Conservation (phyloP, 78 protist genomes). For the Tieghemostelium lacteum region DNA sequence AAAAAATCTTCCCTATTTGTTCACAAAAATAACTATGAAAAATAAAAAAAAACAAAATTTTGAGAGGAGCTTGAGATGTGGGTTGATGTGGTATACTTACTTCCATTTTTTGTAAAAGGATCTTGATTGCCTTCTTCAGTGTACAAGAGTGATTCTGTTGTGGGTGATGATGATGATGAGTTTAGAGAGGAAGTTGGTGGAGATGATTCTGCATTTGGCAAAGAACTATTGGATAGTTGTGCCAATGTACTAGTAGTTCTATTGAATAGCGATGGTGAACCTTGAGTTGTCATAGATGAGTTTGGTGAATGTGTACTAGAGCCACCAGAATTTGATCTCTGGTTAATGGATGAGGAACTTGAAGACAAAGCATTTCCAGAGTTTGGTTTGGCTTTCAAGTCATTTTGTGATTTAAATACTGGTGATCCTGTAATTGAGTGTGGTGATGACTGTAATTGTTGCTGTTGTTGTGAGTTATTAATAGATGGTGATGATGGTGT, state of each 20-base stretch:
- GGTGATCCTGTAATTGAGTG: too few species aligned
- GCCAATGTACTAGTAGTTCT: constrained; percentile 46
- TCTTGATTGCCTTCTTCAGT: constrained; percentile 8
- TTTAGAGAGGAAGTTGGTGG: constrained; percentile 68
- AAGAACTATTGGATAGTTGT: constrained; percentile 14
- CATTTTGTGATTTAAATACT: too few species aligned
- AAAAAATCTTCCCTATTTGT: neutral
- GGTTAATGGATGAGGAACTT: too few species aligned
- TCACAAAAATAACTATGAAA: neutral
- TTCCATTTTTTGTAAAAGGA: constrained; percentile 62
- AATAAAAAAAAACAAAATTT: neutral
- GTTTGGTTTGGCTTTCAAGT: too few species aligned
- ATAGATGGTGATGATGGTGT: neutral
- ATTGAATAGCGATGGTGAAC: neutral
- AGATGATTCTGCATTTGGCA: constrained; percentile 31
- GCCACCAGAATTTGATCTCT: too few species aligned
- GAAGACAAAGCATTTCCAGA: too few species aligned
- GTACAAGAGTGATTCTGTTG: constrained; percentile 54
- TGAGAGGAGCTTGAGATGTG: neutral
- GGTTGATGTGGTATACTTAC: constrained; percentile 12
- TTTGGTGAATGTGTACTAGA: too few species aligned
- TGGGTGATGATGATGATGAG: constrained; percentile 77
- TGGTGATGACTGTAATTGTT: neutral
- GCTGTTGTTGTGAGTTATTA: neutral
- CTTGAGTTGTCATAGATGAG: too few species aligned